These are phyloP conservation scores for Meripilus lineatus DNA, from an alignment of 1,284 basidiomycete genomes.

Conservation along the genomic window DNA sequence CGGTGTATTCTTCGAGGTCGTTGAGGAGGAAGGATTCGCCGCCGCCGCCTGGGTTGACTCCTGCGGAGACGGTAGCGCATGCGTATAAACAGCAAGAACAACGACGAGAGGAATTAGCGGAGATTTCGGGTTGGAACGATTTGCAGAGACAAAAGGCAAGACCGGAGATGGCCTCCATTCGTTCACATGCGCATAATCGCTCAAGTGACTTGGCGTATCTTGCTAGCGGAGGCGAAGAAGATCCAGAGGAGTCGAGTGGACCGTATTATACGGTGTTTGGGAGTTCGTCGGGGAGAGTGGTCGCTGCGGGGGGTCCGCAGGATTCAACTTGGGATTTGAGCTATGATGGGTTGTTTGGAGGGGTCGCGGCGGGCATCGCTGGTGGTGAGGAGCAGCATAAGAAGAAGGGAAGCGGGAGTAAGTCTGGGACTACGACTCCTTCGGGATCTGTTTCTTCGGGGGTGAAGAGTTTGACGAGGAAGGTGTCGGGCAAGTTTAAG, in stretches of 20 bases:
- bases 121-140: conserved; percentile 21
- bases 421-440: neutral
- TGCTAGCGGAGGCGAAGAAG: conserved; percentile 8
- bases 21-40: conserved; percentile 6
- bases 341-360: conserved; percentile 11
- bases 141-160: neutral
- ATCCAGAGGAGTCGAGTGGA: conserved; percentile 18
- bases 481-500: conserved; percentile 45
- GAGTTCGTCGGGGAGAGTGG: conserved; percentile 36
- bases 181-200: neutral
- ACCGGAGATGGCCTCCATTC: neutral
- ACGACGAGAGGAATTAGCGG: conserved; percentile 26
- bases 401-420: neutral
- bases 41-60: conserved; percentile 37
- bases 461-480: conserved; percentile 36
- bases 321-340: conserved; percentile 29
- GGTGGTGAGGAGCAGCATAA: conserved; percentile 6
- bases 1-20: conserved; percentile 7
- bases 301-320: conserved; percentile 39
- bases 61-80: conserved; percentile 50
- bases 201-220: neutral
- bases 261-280: conserved; percentile 57
- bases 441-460: conserved; percentile 2
- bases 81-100: conserved; percentile 54
- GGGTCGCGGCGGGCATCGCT: neutral